Conservation (phyloP, 2,329 filamentous ascomycete species). For the Fusarium sp. region DNA sequence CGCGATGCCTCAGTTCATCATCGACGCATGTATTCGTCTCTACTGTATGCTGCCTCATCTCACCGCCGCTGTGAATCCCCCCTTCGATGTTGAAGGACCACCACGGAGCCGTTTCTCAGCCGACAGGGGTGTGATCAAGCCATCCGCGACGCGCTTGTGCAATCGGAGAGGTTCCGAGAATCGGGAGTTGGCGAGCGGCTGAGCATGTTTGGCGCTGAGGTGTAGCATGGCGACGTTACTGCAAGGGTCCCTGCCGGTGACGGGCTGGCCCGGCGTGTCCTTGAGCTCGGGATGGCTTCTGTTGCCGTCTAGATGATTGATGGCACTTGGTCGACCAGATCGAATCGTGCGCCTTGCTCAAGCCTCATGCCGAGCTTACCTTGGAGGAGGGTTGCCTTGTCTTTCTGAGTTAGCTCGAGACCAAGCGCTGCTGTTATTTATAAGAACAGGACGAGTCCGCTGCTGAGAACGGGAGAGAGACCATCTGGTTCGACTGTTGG, state of each 20-base stretch:
- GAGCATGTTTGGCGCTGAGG: constrained; percentile 44
- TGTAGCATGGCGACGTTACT: constrained; percentile 18
- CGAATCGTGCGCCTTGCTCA: constrained; percentile 14
- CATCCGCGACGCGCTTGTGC: constrained; percentile 29
- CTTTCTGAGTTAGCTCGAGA: constrained; percentile 27
- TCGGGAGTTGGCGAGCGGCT: constrained; percentile 38
- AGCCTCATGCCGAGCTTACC: constrained; percentile 18
- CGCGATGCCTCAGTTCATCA: constrained; percentile 44
- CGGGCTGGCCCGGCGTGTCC: constrained; percentile 27
- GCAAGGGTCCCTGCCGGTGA: constrained; percentile 2
- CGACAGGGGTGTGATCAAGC: constrained; percentile 36
- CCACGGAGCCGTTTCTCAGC: constrained; percentile 37
- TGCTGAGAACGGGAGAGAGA: constrained; percentile 17
- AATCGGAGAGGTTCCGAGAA: constrained; percentile 40
- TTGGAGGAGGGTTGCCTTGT: constrained; percentile 23
- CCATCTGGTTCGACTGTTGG: constrained; percentile 45
- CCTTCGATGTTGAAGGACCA: constrained; percentile 42
- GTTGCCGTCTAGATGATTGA: constrained; percentile 23
- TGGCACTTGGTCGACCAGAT: constrained; percentile 21
- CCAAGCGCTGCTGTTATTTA: constrained; percentile 24
- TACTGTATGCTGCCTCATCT: constrained; percentile 40
- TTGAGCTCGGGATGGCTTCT: constrained; percentile 20
- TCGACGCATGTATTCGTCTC: constrained; percentile 44
- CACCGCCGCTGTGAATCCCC: constrained; percentile 37
- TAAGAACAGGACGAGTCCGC: constrained; percentile 27